These are phyloP conservation scores for Tetracladium setigerum DNA, from an alignment of 495 filamentous ascomycete species.

Conservation along the genomic window DNA sequence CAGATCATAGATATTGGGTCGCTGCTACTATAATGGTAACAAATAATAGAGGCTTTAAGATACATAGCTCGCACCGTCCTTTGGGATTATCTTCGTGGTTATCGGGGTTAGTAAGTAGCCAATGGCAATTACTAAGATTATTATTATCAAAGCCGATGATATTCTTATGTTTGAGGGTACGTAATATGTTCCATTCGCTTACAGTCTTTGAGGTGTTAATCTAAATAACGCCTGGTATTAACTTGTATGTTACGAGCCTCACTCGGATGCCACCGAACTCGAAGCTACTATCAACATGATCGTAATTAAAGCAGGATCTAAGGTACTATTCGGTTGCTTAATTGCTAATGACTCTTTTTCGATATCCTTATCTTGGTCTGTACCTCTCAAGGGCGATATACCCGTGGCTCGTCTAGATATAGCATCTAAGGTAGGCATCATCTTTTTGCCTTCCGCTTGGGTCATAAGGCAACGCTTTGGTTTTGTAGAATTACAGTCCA, in stretches of 20 bases:
- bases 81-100: conserved; percentile 1
- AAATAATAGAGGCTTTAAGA: conserved; percentile 10
- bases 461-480: background rate
- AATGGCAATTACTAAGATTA: conserved; percentile 7
- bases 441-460: conserved; percentile 2
- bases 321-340: background rate
- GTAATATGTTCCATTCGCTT: conserved; percentile 13
- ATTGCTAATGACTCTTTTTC: conserved; percentile 1
- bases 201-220: conserved; percentile 13
- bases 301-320: background rate
- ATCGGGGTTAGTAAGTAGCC: conserved; percentile 5
- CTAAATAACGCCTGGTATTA: conserved; percentile 7
- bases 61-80: conserved; percentile 9
- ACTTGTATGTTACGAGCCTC: conserved; percentile 13
- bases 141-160: conserved; percentile 12
- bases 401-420: conserved; percentile 8
- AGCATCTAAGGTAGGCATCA: conserved; percentile 4
- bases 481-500: conserved; percentile 10
- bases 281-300: conserved; percentile 6
- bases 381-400: conserved; percentile 12
- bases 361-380: background rate
- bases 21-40: conserved; percentile 6
- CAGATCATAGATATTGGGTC: conserved; percentile 14
- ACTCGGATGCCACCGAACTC: conserved; percentile 14
- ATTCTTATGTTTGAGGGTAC: conserved; percentile 8